These are phyloP conservation scores for Hsuehochloa calcarea DNA, from an alignment of 176 grass and related monocot species.

Conservation along the genomic window DNA sequence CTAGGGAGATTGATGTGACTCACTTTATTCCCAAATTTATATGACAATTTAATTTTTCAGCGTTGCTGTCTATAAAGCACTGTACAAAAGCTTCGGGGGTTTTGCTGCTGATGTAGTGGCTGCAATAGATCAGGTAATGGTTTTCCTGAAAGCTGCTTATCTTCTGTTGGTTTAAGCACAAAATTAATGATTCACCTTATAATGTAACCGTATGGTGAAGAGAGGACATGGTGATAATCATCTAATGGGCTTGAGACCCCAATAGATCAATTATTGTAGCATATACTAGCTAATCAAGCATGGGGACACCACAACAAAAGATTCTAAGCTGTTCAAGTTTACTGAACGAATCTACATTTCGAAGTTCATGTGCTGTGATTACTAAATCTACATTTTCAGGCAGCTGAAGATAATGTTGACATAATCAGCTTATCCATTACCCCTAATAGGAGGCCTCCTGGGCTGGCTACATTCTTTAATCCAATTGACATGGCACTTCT, in stretches of 20 bases:
- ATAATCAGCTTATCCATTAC: conserved; percentile 98
- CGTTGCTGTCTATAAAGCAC: conserved; percentile 98
- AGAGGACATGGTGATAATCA: not conserved
- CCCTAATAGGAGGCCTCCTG: conserved; percentile 86
- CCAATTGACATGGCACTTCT: conserved; percentile 97
- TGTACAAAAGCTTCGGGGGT: conserved; percentile 98
- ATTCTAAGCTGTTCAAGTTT: not conserved
- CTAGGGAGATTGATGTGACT: not conserved
- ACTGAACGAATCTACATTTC: not conserved
- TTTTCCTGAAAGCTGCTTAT: conserved; percentile 20
- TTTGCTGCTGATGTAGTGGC: conserved; percentile 99
- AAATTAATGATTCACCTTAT: not conserved
- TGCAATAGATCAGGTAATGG: conserved; percentile 91
- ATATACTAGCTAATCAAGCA: conserved; percentile 1
- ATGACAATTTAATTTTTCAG: conserved; percentile 44
- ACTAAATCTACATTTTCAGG: conserved; percentile 49
- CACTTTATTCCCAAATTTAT: conserved; percentile 2
- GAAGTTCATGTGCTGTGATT: conserved; percentile 25
- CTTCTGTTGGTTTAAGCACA: conserved; percentile 1
- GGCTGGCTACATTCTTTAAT: conserved; percentile 94
- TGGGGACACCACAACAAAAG: not conserved
- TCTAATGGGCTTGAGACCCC: not conserved
- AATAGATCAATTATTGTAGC: not conserved
- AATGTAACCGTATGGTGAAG: not conserved
- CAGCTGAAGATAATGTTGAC: conserved; percentile 94